Base-by-base conservation (phyloP, 2,329 filamentous ascomycete species). In the Xylaria sp. region DNA sequence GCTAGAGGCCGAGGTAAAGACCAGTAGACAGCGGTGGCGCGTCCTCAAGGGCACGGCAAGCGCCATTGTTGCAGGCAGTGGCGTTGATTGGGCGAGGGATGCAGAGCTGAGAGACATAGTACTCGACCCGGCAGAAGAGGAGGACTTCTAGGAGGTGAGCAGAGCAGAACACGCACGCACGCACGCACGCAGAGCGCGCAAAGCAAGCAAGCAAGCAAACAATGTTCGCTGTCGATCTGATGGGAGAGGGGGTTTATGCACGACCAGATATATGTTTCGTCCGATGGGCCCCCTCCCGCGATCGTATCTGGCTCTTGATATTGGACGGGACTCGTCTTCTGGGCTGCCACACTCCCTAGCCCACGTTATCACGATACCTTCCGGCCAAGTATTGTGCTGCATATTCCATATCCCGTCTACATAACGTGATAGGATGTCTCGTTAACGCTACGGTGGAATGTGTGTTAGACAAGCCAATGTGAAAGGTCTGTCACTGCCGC, bases 11-110 rank as follows among this genome's bases (percentile, higher is more conserved):
- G 80, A 86, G 47, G 75, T 89, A 60, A 85, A 81, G 67, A 76
- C 77, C 19, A 87, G 85, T 70, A 83, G 83, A 62, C 84, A 85
- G 65, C 82, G 82, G 68, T 91, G 87, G 86, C 84, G 85, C 68
- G 85, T 88, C 18, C 83, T 93, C 73, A 94, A 93, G 75, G 89
- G 84, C 23, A 84, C 91, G 48, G 81, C 89, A n/a, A 89, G 88
- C 68, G 90, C 88, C 16, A 81, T 92, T 58, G 83, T 96, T 52
- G 89, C 85, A 4, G 90, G 89, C 2, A 95, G 91, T 72, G 91
- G 91, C 52, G 79, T 94, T 57, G 86, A 95, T 69, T 96, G 91
- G 91, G 85, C 84, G 10, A 78, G 82, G 47, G 86, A 95, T 73
- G 80, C 85, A 55, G 79, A 78, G 60, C 76, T 96, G 62, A 79